phyloP scores from a whole-genome alignment of 768 basidiomycete genomes.

The Tylopilus felleus region DNA sequence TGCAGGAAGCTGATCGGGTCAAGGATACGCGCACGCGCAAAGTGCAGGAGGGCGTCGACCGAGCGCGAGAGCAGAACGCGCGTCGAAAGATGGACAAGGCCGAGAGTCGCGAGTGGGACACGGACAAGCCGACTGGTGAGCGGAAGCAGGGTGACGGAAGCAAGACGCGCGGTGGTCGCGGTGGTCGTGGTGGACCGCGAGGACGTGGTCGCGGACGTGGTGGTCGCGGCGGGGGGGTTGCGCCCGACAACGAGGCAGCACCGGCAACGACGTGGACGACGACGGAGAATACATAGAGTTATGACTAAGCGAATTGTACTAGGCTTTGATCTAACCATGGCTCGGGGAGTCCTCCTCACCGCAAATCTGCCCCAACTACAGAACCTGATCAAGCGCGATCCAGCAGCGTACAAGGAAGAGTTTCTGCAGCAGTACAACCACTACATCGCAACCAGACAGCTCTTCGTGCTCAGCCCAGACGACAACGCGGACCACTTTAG shows the following conservation, averaged over 20 bases:
- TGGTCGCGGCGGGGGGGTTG: constrained; percentile 20
- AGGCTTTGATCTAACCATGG: not conserved
- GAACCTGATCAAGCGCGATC: constrained; percentile 95
- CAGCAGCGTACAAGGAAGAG: constrained; percentile 87
- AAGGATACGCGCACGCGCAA: constrained; percentile 57
- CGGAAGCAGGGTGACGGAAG: constrained; percentile 1
- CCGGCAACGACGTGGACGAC: constrained; percentile 3
- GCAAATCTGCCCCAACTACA: constrained; percentile 93
- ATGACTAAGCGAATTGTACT: constrained; percentile 22
- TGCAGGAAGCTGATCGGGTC: constrained; percentile 59
- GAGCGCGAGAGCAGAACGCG: constrained; percentile 74
- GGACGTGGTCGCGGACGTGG: constrained; percentile 38
- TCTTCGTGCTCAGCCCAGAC: constrained; percentile 78
- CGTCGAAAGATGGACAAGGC: constrained; percentile 80
- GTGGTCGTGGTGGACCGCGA: constrained; percentile 31
- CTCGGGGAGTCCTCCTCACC: constrained; percentile 61
- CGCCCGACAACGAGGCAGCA: not conserved
- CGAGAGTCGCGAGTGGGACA: constrained; percentile 80
- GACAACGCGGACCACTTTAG: constrained; percentile 83
- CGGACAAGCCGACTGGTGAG: constrained; percentile 49
- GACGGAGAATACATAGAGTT: not conserved
- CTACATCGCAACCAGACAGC: constrained; percentile 82
- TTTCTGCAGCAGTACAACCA: constrained; percentile 97
- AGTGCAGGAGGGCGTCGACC: constrained; percentile 66
- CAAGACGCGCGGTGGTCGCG: constrained; percentile 32